Conservation (phyloP, 306 rosid genomes). For the Medicago arabica region DNA sequence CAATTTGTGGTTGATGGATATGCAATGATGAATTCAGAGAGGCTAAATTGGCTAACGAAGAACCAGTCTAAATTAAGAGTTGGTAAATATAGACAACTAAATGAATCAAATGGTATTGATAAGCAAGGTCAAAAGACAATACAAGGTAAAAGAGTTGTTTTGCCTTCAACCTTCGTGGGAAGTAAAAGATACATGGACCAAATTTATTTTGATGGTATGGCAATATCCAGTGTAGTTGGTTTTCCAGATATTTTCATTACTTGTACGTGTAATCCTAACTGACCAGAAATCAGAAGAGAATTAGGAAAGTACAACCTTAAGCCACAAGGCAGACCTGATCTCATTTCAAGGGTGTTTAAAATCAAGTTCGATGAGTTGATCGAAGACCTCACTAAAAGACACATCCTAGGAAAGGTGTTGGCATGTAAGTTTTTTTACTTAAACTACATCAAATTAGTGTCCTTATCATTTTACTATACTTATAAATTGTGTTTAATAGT, state of each 20-base stretch:
- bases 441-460: too few species aligned
- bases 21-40: too few species aligned
- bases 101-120: too few species aligned
- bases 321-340: neutral
- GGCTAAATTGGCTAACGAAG: too few species aligned
- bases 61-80: too few species aligned
- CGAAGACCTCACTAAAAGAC: neutral
- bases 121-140: too few species aligned
- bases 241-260: neutral
- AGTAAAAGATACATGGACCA: neutral
- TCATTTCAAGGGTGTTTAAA: neutral
- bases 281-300: neutral
- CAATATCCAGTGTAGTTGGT: neutral
- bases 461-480: neutral
- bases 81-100: too few species aligned
- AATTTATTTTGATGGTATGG: neutral
- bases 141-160: neutral
- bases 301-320: neutral
- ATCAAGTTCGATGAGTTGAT: neutral
- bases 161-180: neutral
- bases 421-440: too few species aligned
- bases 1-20: too few species aligned
- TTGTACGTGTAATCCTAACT: constrained; percentile 1
- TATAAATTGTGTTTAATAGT: too few species aligned
- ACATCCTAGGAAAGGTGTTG: neutral